Conservation (phyloP, 2,329 filamentous ascomycete genomes). For the Didymella glomerata region DNA sequence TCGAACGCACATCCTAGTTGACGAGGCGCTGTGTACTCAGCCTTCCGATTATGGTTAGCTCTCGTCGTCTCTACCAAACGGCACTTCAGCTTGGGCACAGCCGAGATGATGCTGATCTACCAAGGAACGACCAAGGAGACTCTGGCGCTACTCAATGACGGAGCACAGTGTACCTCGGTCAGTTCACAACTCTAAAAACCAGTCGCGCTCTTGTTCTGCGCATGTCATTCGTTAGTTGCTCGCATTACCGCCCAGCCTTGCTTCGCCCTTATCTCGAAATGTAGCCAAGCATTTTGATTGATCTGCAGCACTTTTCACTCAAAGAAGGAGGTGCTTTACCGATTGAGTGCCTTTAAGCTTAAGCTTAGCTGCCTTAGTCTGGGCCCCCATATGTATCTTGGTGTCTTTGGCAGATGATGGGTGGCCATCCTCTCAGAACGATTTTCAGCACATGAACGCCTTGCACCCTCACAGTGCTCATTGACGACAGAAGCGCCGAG, state of each 20-base stretch:
- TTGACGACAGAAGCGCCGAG: not conserved
- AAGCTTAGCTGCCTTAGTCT: conserved; percentile 38
- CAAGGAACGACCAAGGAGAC: not conserved
- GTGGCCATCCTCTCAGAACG: not conserved
- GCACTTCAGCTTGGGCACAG: not conserved
- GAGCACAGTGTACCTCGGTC: not conserved
- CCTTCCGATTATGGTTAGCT: not conserved
- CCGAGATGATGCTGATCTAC: not conserved
- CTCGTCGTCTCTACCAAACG: not conserved
- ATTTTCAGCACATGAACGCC: not conserved
- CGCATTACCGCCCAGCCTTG: conserved; percentile 1
- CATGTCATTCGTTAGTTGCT: not conserved
- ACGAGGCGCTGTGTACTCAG: not conserved
- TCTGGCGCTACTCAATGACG: not conserved
- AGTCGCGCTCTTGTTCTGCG: not conserved
- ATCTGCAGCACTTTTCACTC: conserved; percentile 35
- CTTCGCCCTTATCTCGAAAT: conserved; percentile 36
- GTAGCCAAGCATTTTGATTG: conserved; percentile 41
- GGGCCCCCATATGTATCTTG: conserved; percentile 28
- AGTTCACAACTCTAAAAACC: not conserved
- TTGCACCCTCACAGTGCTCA: not conserved
- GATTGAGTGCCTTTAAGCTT: conserved; percentile 47
- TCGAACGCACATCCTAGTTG: not conserved
- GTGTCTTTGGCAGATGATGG: not conserved
- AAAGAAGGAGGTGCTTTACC: conserved; percentile 43